Conservation (phyloP, 1,284 basidiomycete species). For the Rhodotorula mucilaginosa region DNA sequence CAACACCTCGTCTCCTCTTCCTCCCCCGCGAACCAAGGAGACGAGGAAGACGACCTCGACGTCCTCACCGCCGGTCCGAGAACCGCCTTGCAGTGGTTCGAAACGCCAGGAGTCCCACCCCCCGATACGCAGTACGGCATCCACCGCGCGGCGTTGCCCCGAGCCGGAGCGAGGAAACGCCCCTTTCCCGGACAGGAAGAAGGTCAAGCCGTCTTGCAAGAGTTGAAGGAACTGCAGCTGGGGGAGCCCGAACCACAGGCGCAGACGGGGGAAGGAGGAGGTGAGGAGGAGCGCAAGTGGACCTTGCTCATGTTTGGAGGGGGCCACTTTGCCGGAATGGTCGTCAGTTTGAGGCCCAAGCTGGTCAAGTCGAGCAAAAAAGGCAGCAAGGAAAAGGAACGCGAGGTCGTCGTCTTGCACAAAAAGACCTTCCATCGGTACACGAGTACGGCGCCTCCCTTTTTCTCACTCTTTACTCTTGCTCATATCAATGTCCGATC, state of each 20-base stretch:
- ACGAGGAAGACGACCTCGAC: conserved; percentile 47
- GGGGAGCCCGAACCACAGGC: conserved; percentile 8
- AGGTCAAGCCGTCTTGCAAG: conserved; percentile 48
- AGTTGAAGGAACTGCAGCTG: conserved; percentile 66
- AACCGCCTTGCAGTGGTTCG: conserved; percentile 84
- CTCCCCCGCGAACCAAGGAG: conserved; percentile 38
- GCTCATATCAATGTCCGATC: no score
- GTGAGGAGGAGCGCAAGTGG: conserved; percentile 69
- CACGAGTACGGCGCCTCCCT: conserved; percentile 65
- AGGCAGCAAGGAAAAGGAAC: conserved; percentile 57
- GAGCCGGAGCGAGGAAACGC: conserved; percentile 50
- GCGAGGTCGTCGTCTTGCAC: conserved; percentile 70
- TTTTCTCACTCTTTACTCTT: no score
- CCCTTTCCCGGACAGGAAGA: conserved; percentile 27
- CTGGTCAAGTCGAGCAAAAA: conserved; percentile 50
- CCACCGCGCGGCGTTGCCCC: conserved; percentile 71
- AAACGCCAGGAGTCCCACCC: conserved; percentile 53
- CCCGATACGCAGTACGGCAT: conserved; percentile 76
- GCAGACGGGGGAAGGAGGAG: conserved; percentile 35
- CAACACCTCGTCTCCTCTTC: conserved; percentile 56
- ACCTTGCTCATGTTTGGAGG: conserved; percentile 95
- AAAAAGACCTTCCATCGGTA: conserved; percentile 99
- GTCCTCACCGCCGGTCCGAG: conserved; percentile 56
- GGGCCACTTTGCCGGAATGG: conserved; percentile 92
- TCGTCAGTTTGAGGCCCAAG: conserved; percentile 62